Evolutionary conservation across 106 monocot genomes (phyloP).

Genomic region (Posidonia australis): DNA sequence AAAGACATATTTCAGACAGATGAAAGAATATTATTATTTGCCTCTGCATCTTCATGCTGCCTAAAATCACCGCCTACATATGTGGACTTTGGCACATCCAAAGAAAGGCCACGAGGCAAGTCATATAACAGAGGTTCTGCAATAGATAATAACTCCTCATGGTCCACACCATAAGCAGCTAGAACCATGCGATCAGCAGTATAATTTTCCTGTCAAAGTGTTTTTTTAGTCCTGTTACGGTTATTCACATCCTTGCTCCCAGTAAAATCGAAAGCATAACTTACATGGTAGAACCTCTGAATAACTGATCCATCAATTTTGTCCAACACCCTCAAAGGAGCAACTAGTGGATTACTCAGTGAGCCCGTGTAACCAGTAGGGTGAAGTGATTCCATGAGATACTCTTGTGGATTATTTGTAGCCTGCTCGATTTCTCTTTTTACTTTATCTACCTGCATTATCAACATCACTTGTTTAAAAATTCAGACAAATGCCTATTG

Average conservation of each 20-base stretch:
- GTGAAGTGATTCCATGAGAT: constrained; percentile 68
- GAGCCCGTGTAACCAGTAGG: constrained; percentile 45
- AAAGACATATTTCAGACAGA: too few relatives aligned
- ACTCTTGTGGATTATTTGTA: constrained; percentile 52
- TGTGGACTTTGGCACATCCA: constrained; percentile 40
- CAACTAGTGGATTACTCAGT: too few relatives aligned
- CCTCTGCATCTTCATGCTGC: too few relatives aligned
- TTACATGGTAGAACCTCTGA: constrained; percentile 59
- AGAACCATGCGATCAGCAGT: constrained; percentile 68
- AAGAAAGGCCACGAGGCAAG: constrained; percentile 19
- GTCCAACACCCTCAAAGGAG: too few relatives aligned
- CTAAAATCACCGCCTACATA: constrained; percentile 25
- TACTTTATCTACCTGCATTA: constrained; percentile 36
- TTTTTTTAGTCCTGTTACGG: too few relatives aligned
- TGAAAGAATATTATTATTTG: too few relatives aligned
- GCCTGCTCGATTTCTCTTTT: constrained; percentile 42
- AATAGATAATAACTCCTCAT: too few relatives aligned
- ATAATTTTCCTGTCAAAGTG: constrained; percentile 55
- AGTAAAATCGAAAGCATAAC: constrained; percentile 7
- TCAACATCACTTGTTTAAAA: not conserved
- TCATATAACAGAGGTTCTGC: too few relatives aligned
- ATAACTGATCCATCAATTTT: constrained; percentile 34
- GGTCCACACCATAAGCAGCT: constrained; percentile 70
- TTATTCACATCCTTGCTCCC: not conserved
- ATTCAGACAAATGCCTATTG: not conserved